Base-by-base conservation (phyloP, 352 stramenopile species). In the Aphanomyces euteiches region DNA sequence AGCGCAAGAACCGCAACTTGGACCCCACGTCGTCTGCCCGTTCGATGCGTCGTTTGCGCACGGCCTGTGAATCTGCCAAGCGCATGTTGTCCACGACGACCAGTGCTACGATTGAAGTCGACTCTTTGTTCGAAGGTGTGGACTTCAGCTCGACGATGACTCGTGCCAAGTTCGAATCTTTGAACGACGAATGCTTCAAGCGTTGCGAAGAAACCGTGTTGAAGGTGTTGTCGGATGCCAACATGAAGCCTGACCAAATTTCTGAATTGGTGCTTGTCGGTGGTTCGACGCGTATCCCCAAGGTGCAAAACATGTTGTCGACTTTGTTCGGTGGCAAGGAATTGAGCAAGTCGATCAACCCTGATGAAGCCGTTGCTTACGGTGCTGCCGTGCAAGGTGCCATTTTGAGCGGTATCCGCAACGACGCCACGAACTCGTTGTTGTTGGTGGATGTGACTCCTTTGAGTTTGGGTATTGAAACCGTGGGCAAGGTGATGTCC, bases 1-100 rank as follows among this genome's bases (percentile, higher is more conserved):
- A 98, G 89, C 79, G 84, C 65, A 93, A 96, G 83, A 89, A 91
- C 82, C 75, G 80, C 40, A 83, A 78, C 60, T 92, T 98, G 74
- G 93, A 98, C 78, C 88, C 97, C 43, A 90, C 74, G 7, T 69
- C 74, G 15, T 97, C 97, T 79, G 74, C 96, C 65, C 90, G 96
- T 78, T 89, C 96, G 61, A 92, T 98, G 77, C 90, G 94, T 72
- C 91, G 96, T 87, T 89, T 99, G 34, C 90, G 96, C 61, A 99
- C 96, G 69, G 93, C 93, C 37, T 99, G 96, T 85, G 96, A 99
- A 85, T 93, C 95, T 72, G 96, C 96, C n/a, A 99, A 99, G 90
- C 88, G 93, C 64, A 97, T 96, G 70, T 82, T 98, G n/a, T 98
- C 92, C 7, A 90, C 83, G 37, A 97, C 89, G 13, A 97, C 90